Base-by-base conservation (phyloP, 352 stramenopile genomes). In the Globisporangium carolinianum region DNA sequence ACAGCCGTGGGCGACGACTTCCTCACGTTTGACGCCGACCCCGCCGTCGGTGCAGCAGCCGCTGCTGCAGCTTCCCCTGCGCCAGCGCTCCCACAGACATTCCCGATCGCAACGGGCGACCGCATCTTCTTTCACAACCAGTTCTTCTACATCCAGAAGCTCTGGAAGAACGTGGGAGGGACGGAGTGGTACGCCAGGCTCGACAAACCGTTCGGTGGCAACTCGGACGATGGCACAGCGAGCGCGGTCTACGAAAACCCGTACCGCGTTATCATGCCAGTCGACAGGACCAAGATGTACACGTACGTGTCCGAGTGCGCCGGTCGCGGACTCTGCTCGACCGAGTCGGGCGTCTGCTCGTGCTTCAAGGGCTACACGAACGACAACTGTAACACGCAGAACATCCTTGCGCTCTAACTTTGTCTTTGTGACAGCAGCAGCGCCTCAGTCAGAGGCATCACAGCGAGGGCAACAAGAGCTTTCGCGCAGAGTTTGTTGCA, bases 341-440 rank as follows among this genome's bases (percentile, higher is more conserved):
- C 58, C 24, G 73, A 85, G 9, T 85, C 69, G 43, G 87, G 87
- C 1, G 53, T 94, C 59, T 96, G 87, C 69, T 62, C 67, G 14
- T 96, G 87, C 68, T 96, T 95, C 72, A 90, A 87, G 63, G 87
- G 87, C 56, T 96, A 96, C 81, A 92, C 84, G 9, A 86, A 89
- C 66, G 82, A 91, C 70, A 89, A 89, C 39, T 91, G 82, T 64
- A 72, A 91, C 66, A 85, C 73, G n/a, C 82, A 91, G 63, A 91
- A 87, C 71, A 86, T 89, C 55, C 55, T 91, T 43, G 82, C 82
- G 42, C 61, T 91, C 39, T 89, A 86, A 62, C 11, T 9, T 46
- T 3, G n/a, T n/a, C n/a, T n/a, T n/a, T n/a, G n/a, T n/a, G n/a
- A n/a, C n/a, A n/a, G n/a, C n/a, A n/a, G n/a, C 24, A 39, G 47